Conservation (phyloP, 2,329 filamentous ascomycete species). For the Monilinia aucupariae region DNA sequence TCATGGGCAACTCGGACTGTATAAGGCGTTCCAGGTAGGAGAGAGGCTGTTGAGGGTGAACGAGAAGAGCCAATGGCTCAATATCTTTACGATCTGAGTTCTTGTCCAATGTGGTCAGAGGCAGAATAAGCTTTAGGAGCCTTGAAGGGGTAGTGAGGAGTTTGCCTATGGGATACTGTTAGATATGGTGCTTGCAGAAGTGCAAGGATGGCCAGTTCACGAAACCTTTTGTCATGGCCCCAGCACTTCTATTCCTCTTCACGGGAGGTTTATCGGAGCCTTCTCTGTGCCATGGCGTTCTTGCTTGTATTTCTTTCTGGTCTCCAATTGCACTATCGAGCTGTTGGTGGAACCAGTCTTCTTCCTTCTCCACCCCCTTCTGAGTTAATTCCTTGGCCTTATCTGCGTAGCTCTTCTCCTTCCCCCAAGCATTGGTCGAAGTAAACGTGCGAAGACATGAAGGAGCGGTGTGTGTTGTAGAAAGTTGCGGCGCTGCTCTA, state of each 20-base stretch:
- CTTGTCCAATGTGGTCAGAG: slow-evolving; percentile 49
- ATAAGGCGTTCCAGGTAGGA: slow-evolving; percentile 87
- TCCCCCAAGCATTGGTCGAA: background rate
- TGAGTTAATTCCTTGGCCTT: slow-evolving; percentile 25
- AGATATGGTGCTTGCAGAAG: background rate
- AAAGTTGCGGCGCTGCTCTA: slow-evolving; percentile 7
- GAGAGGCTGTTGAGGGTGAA: slow-evolving; percentile 85
- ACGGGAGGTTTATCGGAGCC: slow-evolving; percentile 54
- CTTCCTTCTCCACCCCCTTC: slow-evolving; percentile 32
- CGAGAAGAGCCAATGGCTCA: slow-evolving; percentile 77
- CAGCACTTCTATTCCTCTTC: slow-evolving; percentile 39
- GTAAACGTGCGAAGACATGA: slow-evolving; percentile 4
- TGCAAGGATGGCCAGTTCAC: background rate
- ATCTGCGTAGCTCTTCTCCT: slow-evolving; percentile 16
- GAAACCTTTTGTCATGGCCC: slow-evolving; percentile 59
- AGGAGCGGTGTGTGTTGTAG: background rate
- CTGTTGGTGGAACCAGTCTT: slow-evolving; percentile 36
- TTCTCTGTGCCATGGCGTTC: slow-evolving; percentile 62
- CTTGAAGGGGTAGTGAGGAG: slow-evolving; percentile 64
- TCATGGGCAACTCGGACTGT: slow-evolving; percentile 72
- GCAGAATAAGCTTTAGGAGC: slow-evolving; percentile 20
- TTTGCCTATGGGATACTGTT: slow-evolving; percentile 50
- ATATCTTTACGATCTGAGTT: slow-evolving; percentile 61
- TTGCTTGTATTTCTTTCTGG: slow-evolving; percentile 51
- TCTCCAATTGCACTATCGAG: slow-evolving; percentile 36